phyloP scores from a whole-genome alignment of 2,329 filamentous ascomycete genomes.

The Macrophomina tecta region DNA sequence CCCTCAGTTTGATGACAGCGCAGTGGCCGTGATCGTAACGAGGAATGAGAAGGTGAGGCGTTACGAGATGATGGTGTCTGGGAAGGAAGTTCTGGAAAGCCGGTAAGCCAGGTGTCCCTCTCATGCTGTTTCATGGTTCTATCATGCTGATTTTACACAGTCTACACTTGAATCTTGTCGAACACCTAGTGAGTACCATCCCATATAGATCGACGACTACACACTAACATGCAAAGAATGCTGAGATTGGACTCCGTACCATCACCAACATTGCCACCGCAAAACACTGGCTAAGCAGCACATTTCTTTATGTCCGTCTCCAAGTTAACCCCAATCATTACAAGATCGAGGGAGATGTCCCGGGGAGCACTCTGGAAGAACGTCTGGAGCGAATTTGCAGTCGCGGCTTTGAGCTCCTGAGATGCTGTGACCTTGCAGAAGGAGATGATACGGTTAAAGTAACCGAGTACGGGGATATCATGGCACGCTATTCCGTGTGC shows the following conservation, averaged over 20 bases:
- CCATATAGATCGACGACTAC: background rate
- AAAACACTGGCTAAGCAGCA: constrained; percentile 75
- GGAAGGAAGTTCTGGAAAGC: constrained; percentile 77
- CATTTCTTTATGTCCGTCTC: constrained; percentile 78
- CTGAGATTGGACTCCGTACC: constrained; percentile 78
- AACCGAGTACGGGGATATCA: constrained; percentile 77
- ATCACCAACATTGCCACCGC: constrained; percentile 70
- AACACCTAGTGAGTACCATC: constrained; percentile 63
- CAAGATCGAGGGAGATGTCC: constrained; percentile 62
- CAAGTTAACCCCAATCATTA: constrained; percentile 75
- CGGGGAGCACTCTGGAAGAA: constrained; percentile 62
- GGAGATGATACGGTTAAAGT: constrained; percentile 58
- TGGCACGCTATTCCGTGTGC: constrained; percentile 81
- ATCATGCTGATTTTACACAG: constrained; percentile 41
- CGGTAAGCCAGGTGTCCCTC: constrained; percentile 45
- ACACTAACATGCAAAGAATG: constrained; percentile 58
- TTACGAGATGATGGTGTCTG: constrained; percentile 77
- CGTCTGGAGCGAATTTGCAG: constrained; percentile 73
- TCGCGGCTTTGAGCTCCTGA: constrained; percentile 69
- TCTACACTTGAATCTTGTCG: constrained; percentile 78
- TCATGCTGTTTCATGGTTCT: background rate
- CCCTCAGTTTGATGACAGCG: constrained; percentile 80
- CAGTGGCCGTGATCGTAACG: constrained; percentile 81
- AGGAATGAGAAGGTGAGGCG: constrained; percentile 65
- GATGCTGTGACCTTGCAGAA: constrained; percentile 64